Base-by-base conservation (phyloP, 768 basidiomycete species). In the Boletellus sp. region DNA sequence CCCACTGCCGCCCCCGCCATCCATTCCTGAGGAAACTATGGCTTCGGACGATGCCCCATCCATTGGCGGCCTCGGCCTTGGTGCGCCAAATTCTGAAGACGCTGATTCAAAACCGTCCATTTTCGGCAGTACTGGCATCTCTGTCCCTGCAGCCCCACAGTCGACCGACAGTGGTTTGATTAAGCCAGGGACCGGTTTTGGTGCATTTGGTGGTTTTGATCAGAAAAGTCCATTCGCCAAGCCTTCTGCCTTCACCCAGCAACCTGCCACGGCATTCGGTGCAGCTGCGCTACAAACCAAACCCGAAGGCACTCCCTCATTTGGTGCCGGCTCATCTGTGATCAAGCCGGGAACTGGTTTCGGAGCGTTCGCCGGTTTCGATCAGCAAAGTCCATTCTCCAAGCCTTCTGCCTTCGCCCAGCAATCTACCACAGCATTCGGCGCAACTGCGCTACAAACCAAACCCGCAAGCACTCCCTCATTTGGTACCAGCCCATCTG, bases 271-370 rank as follows among this genome's bases (percentile, higher is more conserved):
- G 28, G 28, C 28, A 28, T 28, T 28, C 7, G 28, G 28, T 28
- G 7, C 28, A 28, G 11, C 28, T 28, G 28, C 4, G 7, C 11
- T 28, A 6, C 28, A 28, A 28, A 8, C 28, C 4, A 28, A 28
- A 28, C 7, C 28, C 7, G 28, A 28, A 28, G 11, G 7, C 28
- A 4, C 28, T 8, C 28, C 7, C 7, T 28, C 28, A 2, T 28
- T 28, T 28, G 28, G 28, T 28, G 11, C 28, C 7, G 11, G 28
- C 11, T 10, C 28, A 10, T 5, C 7, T 28, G 28, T 65, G 8
- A 62, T 71, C 31, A 74, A 68, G 51, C 69, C 67, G 2, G 67
- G 67, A 3, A 56, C 61, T 16, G 73, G 65, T 4, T 74, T 72
- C 49, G 73, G 67, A 20, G 66, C 63, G 5, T 64, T 69, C 13